Evolutionary conservation across 352 stramenopile genomes (phyloP).

Genomic region (Phytophthora fragariae): DNA sequence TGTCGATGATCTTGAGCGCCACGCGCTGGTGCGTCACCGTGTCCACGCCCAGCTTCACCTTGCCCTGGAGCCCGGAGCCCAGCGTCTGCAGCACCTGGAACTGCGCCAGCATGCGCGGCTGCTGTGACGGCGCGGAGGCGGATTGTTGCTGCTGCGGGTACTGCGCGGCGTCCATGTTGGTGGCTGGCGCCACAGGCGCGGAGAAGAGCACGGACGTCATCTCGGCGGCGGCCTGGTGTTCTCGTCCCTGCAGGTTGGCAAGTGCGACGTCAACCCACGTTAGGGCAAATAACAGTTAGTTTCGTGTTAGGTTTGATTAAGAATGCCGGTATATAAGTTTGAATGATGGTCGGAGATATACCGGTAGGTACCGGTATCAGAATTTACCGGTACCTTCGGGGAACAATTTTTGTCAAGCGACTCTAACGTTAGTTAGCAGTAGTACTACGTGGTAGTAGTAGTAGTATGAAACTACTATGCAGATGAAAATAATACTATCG

Average conservation of each 20-base stretch:
- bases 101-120: conserved; percentile 73
- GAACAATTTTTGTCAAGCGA: too few relatives aligned
- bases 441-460: too few relatives aligned
- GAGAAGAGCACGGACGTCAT: conserved; percentile 45
- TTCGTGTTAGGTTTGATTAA: too few relatives aligned
- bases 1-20: conserved; percentile 93
- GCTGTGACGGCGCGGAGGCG: conserved; percentile 14
- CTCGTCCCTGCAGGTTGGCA: conserved; percentile 16
- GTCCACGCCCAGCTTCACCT: conserved; percentile 91
- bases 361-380: too few relatives aligned
- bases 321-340: neutral
- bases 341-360: neutral
- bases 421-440: too few relatives aligned
- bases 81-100: conserved; percentile 84
- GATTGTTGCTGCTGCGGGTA: conserved; percentile 6
- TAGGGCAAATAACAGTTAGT: conserved; percentile 3
- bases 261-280: conserved; percentile 29
- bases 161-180: conserved; percentile 37
- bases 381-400: too few relatives aligned
- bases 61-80: conserved; percentile 82
- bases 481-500: too few relatives aligned
- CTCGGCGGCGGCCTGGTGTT: neutral
- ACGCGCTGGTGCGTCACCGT: conserved; percentile 79
- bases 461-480: too few relatives aligned
- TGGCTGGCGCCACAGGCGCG: conserved; percentile 36